Base-by-base conservation (phyloP, 306 rosid species). In the Trifolium pratense region DNA sequence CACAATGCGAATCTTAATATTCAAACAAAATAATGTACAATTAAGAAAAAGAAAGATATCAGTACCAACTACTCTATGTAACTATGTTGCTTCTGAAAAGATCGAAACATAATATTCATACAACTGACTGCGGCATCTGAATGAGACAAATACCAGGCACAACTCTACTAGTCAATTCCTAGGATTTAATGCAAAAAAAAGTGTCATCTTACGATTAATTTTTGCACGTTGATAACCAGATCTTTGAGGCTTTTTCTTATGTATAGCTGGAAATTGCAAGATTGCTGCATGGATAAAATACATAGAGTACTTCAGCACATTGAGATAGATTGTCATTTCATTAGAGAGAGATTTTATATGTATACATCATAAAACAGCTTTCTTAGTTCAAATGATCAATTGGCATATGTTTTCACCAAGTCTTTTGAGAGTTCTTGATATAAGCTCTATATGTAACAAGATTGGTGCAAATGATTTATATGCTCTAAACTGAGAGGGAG, bases 201-300 rank as follows among this genome's bases (percentile, higher is more conserved):
- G 4, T 73, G 34, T 14, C 10, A 68, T 72, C 96, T 86, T 88
- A 94, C 98, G 90, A 71, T 87, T 87, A 60, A 89, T 79, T 86
- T 89, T 87, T 70, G 89, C 87, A 45, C 98, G 98, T 34, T 82
- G 95, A 75, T 85, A 91, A 71, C 97, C 95, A 66, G 92, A 84
- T 83, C 84, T 88, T 56, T 75, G 90, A 68, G 96, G 97, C 87
- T 87, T 91, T 83, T 86, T 91, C 88, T 86, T 94, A 83, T 91
- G 89, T 69, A 82, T 73, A 31, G 87, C 86, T 60, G 98, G 98
- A 80, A 86, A 69, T 70, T 91, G 97, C 87, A 91, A 79, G 76
- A 94, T 91, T 65, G 98, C 98, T 93, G 91, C 92, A 87, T 58
- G 71, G 77, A 84, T 67, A 76, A 77, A 79, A 84, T 63, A 80